A percentile compares a stretch with the other conserved stretches of the same genome.
These are phyloP conservation scores for Carnegiea gigantea DNA, from an alignment of 179 eudicot species.

Conservation along the genomic window DNA sequence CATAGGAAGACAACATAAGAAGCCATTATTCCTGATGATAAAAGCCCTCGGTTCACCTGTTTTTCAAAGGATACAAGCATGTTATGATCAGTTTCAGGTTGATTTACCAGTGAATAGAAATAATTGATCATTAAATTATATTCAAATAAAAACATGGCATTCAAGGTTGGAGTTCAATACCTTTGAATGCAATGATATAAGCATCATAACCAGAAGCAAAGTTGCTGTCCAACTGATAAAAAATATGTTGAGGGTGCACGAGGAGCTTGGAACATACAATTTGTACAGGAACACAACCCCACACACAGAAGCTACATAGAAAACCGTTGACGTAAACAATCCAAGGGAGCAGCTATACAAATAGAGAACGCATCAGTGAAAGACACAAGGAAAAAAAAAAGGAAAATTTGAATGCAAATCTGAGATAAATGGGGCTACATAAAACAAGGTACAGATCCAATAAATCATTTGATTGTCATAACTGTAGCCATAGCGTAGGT, in stretches of 20 bases:
- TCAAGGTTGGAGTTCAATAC: slow-evolving; percentile 28
- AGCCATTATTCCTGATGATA: slow-evolving; percentile 96
- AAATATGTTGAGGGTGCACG: slow-evolving; percentile 87
- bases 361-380: slow-evolving; percentile 16
- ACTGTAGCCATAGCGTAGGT: neutral
- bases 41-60: slow-evolving; percentile 89
- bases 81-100: neutral
- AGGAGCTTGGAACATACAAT: slow-evolving; percentile 57
- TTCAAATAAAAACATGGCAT: neutral
- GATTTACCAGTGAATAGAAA: neutral
- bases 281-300: slow-evolving; percentile 70
- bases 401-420: neutral
- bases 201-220: slow-evolving; percentile 85
- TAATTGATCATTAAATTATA: neutral
- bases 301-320: slow-evolving; percentile 70
- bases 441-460: neutral
- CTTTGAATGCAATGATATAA: slow-evolving; percentile 82
- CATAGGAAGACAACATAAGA: slow-evolving; percentile 84
- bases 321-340: slow-evolving; percentile 65
- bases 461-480: neutral
- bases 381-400: neutral
- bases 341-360: slow-evolving; percentile 72
- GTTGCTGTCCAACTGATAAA: slow-evolving; percentile 88
- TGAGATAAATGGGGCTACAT: no score
- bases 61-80: slow-evolving; percentile 20